Conservation (phyloP, 257 asterid genomes). For the Oldenlandia corymbosa region DNA sequence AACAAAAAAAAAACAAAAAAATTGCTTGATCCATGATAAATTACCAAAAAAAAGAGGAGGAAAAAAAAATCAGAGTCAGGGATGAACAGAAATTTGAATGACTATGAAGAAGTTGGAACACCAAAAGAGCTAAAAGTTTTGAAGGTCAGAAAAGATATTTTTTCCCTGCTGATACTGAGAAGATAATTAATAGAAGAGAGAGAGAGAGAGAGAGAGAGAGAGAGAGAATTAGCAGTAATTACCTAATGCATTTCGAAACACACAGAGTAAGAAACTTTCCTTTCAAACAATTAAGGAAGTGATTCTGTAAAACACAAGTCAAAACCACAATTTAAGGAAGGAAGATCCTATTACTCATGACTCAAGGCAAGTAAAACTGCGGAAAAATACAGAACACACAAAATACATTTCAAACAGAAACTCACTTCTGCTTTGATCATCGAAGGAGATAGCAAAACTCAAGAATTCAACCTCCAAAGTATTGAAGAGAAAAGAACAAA, state of each 20-base stretch:
- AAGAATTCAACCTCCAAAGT: conserved; percentile 1
- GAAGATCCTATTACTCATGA: conserved; percentile 15
- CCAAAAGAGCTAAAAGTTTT: no score
- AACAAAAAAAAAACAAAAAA: neutral
- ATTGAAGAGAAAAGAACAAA: no score
- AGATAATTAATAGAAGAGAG: neutral
- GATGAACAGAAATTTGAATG: no score
- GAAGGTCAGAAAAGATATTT: neutral
- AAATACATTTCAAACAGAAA: neutral
- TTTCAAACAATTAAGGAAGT: neutral
- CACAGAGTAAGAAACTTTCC: neutral
- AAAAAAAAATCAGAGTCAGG: no score
- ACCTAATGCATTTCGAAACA: conserved; percentile 3
- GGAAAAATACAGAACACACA: neutral
- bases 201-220: neutral
- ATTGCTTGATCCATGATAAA: neutral
- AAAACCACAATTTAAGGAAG: conserved; percentile 20
- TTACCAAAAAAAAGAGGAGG: neutral
- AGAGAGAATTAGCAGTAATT: neutral
- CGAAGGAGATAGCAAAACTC: neutral
- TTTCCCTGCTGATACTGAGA: no score
- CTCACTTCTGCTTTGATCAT: neutral
- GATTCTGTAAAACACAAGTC: conserved; percentile 14
- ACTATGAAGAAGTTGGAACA: no score
- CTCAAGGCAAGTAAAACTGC: conserved; percentile 16